Percentiles rank a stretch among this genome's conserved stretches.
Evolutionary conservation across 495 filamentous ascomycete genomes (phyloP).

Genomic region (Niebla homalea): DNA sequence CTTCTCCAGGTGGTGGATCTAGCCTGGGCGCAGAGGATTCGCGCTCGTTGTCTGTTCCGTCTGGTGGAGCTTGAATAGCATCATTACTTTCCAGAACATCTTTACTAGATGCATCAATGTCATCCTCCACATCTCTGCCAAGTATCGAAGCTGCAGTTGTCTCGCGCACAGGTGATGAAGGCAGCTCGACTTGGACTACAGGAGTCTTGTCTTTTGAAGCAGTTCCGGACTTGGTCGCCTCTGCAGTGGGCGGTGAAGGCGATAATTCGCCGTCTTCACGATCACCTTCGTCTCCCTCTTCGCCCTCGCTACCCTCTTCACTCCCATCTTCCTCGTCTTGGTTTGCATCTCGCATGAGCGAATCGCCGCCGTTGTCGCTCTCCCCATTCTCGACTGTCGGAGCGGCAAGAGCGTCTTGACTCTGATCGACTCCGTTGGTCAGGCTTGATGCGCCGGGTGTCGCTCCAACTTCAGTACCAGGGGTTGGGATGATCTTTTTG

Average conservation of each 20-base stretch:
- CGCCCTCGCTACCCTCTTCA: slow-evolving; percentile 45
- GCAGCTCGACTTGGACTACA: too few species aligned
- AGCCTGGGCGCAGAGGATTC: too few species aligned
- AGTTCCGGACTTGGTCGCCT: background rate
- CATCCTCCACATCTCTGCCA: too few species aligned
- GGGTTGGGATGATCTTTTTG: slow-evolving; percentile 51
- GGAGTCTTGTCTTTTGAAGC: background rate
- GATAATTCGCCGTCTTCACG: slow-evolving; percentile 18
- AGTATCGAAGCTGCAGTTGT: too few species aligned
- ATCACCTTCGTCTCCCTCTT: slow-evolving; percentile 32
- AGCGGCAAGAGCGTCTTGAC: slow-evolving; percentile 19
- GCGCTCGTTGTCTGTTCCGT: too few species aligned
- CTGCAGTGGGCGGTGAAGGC: slow-evolving; percentile 10
- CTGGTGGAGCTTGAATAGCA: too few species aligned
- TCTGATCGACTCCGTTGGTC: slow-evolving; percentile 14
- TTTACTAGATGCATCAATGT: too few species aligned
- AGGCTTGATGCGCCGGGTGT: slow-evolving; percentile 21
- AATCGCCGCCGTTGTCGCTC: slow-evolving; percentile 25
- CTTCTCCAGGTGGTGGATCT: too few species aligned
- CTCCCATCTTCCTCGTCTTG: slow-evolving; percentile 40
- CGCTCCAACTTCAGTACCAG: slow-evolving; percentile 12
- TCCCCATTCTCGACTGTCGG: slow-evolving; percentile 26
- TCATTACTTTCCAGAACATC: too few species aligned
- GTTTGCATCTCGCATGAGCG: slow-evolving; percentile 28
- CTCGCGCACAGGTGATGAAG: too few species aligned